These are phyloP conservation scores for Emmonsiellopsis sp. DNA, from an alignment of 2,329 filamentous ascomycete genomes.

Conservation along the genomic window DNA sequence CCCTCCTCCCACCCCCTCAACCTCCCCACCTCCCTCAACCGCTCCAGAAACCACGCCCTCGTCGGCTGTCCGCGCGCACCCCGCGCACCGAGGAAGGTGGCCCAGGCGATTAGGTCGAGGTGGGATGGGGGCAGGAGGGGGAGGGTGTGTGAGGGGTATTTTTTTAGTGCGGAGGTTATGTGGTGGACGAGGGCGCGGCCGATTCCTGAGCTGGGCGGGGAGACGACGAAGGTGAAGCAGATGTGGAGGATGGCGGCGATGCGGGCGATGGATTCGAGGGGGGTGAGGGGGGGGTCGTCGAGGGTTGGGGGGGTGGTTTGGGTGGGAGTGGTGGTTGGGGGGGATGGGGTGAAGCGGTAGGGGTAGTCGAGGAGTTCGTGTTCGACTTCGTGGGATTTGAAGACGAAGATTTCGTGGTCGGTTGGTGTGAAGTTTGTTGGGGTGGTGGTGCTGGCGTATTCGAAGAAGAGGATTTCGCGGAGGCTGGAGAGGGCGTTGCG, in stretches of 20 bases:
- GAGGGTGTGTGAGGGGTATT: slow-evolving; percentile 12
- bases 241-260: slow-evolving; percentile 24
- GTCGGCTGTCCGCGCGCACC: slow-evolving; percentile 21
- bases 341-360: slow-evolving; percentile 12
- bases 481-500: slow-evolving; percentile 19
- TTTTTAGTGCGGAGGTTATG: slow-evolving; percentile 15
- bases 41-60: slow-evolving; percentile 23
- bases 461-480: slow-evolving; percentile 26
- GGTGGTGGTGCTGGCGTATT: slow-evolving; percentile 18
- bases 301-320: slow-evolving; percentile 9
- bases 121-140: slow-evolving; percentile 12
- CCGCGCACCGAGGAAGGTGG: slow-evolving; percentile 25
- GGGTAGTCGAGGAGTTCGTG: slow-evolving; percentile 31
- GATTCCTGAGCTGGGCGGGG: slow-evolving; percentile 24
- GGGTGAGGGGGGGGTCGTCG: slow-evolving; percentile 6
- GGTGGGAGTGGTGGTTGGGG: neutral
- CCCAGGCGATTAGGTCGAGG: slow-evolving; percentile 23
- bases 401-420: slow-evolving; percentile 26
- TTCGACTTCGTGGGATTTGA: slow-evolving; percentile 27
- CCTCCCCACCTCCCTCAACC: slow-evolving; percentile 16
- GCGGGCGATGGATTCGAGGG: slow-evolving; percentile 23
- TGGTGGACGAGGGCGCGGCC: slow-evolving; percentile 26
- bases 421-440: slow-evolving; percentile 13
- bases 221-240: slow-evolving; percentile 24
- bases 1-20: slow-evolving; percentile 20